These are phyloP conservation scores for Podospora pseudopauciseta DNA, from an alignment of 495 filamentous ascomycete genomes.

Conservation along the genomic window DNA sequence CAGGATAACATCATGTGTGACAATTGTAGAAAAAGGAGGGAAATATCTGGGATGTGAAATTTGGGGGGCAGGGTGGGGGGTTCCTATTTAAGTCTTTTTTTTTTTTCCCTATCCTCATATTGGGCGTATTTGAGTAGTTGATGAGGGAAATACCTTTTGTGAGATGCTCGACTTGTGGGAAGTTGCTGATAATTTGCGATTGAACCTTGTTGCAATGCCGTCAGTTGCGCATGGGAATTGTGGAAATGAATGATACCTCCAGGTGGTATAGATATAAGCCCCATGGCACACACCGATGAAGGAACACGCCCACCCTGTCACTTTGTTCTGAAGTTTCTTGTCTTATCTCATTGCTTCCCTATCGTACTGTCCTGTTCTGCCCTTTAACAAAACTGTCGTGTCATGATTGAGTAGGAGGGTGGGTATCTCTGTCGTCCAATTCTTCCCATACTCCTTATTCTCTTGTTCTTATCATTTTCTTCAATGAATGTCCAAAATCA, in stretches of 20 bases:
- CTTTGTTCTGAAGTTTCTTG: constrained; percentile 3
- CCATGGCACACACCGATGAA: too few relatives aligned
- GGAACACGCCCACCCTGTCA: background rate
- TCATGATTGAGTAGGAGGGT: background rate
- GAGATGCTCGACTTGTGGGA: too few relatives aligned
- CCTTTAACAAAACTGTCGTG: background rate
- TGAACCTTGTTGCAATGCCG: too few relatives aligned
- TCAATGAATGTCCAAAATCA: background rate
- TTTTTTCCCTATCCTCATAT: background rate
- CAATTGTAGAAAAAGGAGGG: background rate
- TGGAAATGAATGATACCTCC: too few relatives aligned
- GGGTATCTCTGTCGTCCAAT: background rate
- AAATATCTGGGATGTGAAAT: background rate
- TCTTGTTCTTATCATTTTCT: constrained; percentile 8
- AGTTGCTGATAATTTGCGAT: too few relatives aligned
- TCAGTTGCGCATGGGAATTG: too few relatives aligned
- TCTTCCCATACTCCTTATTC: constrained; percentile 8
- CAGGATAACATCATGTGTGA: background rate
- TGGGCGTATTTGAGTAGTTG: background rate
- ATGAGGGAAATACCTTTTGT: background rate
- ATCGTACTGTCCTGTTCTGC: background rate
- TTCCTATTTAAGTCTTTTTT: background rate
- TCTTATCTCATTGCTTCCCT: constrained; percentile 4
- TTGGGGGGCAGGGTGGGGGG: background rate
- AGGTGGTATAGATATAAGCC: too few relatives aligned